phyloP scores from a whole-genome alignment of 2,329 filamentous ascomycete genomes.

The Bipolaris bicolor region DNA sequence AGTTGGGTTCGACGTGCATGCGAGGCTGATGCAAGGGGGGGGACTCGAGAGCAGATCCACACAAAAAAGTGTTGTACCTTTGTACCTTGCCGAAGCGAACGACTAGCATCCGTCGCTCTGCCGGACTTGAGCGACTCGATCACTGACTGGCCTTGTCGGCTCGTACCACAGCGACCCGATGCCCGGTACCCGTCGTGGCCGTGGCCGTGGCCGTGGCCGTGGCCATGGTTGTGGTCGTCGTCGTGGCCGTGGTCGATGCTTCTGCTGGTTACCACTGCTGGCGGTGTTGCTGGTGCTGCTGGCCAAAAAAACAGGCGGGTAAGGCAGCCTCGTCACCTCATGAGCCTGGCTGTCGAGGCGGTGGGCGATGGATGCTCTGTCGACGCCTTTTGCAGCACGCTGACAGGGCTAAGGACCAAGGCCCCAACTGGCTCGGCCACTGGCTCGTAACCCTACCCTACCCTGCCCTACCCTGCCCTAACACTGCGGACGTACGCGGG shows the following conservation, averaged over 20 bases:
- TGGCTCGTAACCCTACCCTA: slow-evolving; percentile 11
- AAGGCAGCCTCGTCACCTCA: not conserved
- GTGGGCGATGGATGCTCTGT: not conserved
- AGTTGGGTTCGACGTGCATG: slow-evolving; percentile 34
- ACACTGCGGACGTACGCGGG: slow-evolving; percentile 14
- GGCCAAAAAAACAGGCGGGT: not conserved
- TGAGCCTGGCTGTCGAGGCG: not conserved
- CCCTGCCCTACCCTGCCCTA: not conserved
- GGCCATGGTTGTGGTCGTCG: too few relatives aligned
- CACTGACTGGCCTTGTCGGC: not conserved
- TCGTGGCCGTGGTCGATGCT: not conserved
- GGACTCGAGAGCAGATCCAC: slow-evolving; percentile 42
- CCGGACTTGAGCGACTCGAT: not conserved
- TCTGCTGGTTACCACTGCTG: not conserved
- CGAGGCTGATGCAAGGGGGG: slow-evolving; percentile 46
- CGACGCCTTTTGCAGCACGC: slow-evolving; percentile 3
- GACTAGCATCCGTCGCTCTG: slow-evolving; percentile 32
- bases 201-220: too few relatives aligned
- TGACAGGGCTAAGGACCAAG: slow-evolving; percentile 8
- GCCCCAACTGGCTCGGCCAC: slow-evolving; percentile 15
- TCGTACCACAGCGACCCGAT: too few relatives aligned
- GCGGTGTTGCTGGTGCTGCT: not conserved
- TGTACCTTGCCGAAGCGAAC: slow-evolving; percentile 52
- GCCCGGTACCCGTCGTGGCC: too few relatives aligned
- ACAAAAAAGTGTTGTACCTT: slow-evolving; percentile 37